Conservation (phyloP, 2,329 filamentous ascomycete genomes). For the Aspergillus sp. region DNA sequence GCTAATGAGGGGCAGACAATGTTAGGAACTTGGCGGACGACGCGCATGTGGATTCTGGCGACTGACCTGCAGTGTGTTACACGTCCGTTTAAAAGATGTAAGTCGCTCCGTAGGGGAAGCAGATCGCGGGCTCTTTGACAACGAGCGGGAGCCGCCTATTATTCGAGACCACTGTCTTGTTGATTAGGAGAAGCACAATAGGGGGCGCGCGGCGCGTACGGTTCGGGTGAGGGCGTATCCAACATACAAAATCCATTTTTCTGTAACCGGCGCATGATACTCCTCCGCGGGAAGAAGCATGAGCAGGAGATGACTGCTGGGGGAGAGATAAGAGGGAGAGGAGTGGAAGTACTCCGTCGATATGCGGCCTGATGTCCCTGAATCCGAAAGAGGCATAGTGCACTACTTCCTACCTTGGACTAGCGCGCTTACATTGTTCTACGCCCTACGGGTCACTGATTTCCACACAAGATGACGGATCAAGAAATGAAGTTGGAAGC, state of each 20-base stretch:
- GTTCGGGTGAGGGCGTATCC: neutral
- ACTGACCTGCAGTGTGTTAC: slow-evolving; percentile 57
- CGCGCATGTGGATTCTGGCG: neutral
- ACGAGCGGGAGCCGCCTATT: slow-evolving; percentile 55
- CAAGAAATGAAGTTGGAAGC: neutral
- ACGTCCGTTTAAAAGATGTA: slow-evolving; percentile 60
- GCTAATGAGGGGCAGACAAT: slow-evolving; percentile 34
- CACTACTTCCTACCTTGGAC: neutral
- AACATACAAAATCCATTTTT: slow-evolving; percentile 49
- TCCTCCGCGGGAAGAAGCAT: slow-evolving; percentile 17
- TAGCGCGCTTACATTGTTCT: slow-evolving; percentile 1
- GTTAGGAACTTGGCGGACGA: neutral
- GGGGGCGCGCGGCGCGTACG: neutral
- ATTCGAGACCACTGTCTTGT: slow-evolving; percentile 58
- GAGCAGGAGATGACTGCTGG: slow-evolving; percentile 9
- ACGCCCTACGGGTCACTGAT: too few species aligned
- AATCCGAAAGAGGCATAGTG: neutral
- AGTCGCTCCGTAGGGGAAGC: slow-evolving; percentile 61
- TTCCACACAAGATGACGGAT: neutral
- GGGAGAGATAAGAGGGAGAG: slow-evolving; percentile 8
- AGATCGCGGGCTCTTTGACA: slow-evolving; percentile 50
- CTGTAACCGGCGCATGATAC: slow-evolving; percentile 32
- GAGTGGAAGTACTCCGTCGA: neutral
- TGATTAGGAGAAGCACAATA: neutral
- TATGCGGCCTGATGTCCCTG: neutral